Base-by-base conservation (phyloP, 2,329 filamentous ascomycete species). In the Scedosporium minutisporum region DNA sequence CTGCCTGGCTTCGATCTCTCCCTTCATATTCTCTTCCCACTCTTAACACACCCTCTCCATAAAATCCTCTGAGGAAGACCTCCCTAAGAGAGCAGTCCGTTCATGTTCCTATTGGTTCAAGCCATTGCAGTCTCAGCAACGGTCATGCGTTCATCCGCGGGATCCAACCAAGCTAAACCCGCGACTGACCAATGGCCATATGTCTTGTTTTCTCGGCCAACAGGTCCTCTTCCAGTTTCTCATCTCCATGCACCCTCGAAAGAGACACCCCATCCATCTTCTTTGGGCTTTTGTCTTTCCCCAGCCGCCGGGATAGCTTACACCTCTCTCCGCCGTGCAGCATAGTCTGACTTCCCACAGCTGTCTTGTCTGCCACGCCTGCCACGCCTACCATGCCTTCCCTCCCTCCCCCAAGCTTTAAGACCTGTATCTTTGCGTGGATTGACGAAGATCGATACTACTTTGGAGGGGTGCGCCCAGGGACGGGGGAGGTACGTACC, bases 71-170 rank as follows among this genome's bases (percentile, higher is more conserved):
- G 48, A 42, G 27, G 27, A 55, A 33, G 27, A 23, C 60, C 41
- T 51, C 29, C 18, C 27, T 27, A 33, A 55, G 25, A 55, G 59
- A 48, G 59, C n/a, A 55, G n/a, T n/a, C 46, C 59, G 27, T 14
- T 41, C 23, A 16, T 10, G 29, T 48, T 55, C 42, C 46, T 48
- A 57, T 61, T 61, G 60, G 60, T 33, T 38, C 18, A 23, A 33
- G 14, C 48, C 10, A 41, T 41, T 29, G 25, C 16, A 61, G 60
- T 29, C 27, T 41, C 60, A 55, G 29, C 48, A 38, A 55, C 48
- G 60, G 60, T 41, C 21, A 61, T 55, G 60, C 60, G 48, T 61
- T 57, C 60, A 57, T 42, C 60, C 60, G 60, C 18, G 41, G 42
- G 33, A 61, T 38, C 38, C 48, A 42, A 25, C 58, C 42, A 60